Conservation (phyloP, 495 filamentous ascomycete species). For the Mycothermus thermophilus region DNA sequence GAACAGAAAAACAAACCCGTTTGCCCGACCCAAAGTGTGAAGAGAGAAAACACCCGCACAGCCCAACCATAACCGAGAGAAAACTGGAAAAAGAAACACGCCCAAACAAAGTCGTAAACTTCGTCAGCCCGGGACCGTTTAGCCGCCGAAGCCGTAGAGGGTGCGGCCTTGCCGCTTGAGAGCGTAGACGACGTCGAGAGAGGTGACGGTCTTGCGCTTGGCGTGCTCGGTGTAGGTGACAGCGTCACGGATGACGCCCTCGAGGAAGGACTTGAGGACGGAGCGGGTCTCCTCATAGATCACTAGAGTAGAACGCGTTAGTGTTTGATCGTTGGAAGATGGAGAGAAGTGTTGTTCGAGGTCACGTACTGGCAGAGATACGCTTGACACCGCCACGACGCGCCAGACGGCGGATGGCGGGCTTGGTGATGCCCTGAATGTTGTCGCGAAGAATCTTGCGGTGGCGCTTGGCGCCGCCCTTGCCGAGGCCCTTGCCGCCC, state of each 20-base stretch:
- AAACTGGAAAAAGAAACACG: conserved; percentile 3
- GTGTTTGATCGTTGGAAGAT: conserved; percentile 1
- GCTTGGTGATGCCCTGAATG: conserved; percentile 99
- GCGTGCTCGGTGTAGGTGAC: conserved; percentile 98
- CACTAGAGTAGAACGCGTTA: conserved; percentile 39
- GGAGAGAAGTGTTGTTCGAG: background rate
- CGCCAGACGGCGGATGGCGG: conserved; percentile 98
- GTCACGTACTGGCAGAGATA: conserved; percentile 83
- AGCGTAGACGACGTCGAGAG: conserved; percentile 86
- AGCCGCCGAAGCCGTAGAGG: conserved; percentile 95
- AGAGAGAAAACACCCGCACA: conserved; percentile 8
- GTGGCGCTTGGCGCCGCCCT: conserved; percentile 81
- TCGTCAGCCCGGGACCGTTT: conserved; percentile 19
- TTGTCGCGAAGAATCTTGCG: conserved; percentile 99
- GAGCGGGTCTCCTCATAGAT: conserved; percentile 99
- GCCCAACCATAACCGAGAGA: conserved; percentile 4
- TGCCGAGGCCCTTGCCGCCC: conserved; percentile 92
- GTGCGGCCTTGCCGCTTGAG: conserved; percentile 90
- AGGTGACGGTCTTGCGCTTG: conserved; percentile 96
- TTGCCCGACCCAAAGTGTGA: too few species aligned
- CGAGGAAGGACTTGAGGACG: conserved; percentile 99
- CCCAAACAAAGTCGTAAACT: conserved; percentile 9
- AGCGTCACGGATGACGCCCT: conserved; percentile 98
- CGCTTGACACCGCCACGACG: conserved; percentile 99
- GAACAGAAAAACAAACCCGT: conserved; percentile 8